A percentile compares a stretch with the other conserved stretches of the same genome.
These are phyloP conservation scores for Mesostigma viride DNA, from an alignment of 139 green algal species.

Conservation along the genomic window DNA sequence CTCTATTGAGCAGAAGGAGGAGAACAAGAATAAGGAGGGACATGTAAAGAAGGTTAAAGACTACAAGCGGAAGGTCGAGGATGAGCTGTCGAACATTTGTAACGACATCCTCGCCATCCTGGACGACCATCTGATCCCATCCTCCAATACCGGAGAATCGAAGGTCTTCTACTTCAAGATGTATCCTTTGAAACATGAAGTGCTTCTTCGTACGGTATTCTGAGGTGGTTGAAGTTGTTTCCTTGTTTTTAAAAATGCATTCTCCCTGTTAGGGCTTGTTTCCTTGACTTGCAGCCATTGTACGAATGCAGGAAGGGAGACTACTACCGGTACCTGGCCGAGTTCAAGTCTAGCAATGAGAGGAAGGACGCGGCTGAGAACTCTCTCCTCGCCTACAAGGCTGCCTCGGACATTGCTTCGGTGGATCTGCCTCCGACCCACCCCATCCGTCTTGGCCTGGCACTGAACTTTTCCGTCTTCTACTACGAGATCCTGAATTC, in stretches of 20 bases:
- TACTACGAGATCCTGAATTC: constrained; percentile 42
- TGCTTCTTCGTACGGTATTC: not conserved
- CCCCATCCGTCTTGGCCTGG: constrained; percentile 36
- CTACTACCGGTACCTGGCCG: constrained; percentile 94
- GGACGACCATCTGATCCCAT: constrained; percentile 89
- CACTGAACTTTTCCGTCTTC: constrained; percentile 43
- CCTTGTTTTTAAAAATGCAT: not conserved
- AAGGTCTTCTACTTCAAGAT: constrained; percentile 98
- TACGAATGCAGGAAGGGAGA: constrained; percentile 76
- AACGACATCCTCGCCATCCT: constrained; percentile 67
- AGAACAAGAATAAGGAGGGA: constrained; percentile 92
- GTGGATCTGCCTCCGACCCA: constrained; percentile 32
- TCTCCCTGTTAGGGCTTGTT: not conserved
- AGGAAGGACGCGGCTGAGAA: constrained; percentile 88
- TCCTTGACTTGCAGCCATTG: too few species aligned
- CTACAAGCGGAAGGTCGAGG: constrained; percentile 31
- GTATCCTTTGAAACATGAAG: constrained; percentile 28
- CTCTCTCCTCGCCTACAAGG: constrained; percentile 90
- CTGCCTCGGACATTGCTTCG: constrained; percentile 34
- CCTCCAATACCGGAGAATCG: constrained; percentile 78
- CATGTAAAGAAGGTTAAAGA: constrained; percentile 85
- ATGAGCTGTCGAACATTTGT: constrained; percentile 46
- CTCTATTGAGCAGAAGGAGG: constrained; percentile 98
- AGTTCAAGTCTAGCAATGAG: constrained; percentile 88
- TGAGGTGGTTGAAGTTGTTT: constrained; percentile 32